phyloP scores from a whole-genome alignment of 441 rosid genomes.

The Melastoma candidum region DNA sequence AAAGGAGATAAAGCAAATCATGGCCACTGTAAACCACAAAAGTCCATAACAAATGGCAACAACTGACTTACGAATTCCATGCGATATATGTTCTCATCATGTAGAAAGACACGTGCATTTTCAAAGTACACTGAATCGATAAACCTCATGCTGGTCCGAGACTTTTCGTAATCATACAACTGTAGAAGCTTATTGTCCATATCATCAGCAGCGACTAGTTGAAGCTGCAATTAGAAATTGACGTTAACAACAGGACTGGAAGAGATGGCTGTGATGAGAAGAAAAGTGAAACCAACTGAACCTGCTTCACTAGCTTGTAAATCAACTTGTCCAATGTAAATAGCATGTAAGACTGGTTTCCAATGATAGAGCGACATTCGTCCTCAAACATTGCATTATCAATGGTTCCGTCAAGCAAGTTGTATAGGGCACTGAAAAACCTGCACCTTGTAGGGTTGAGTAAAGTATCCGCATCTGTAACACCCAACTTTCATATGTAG shows the following conservation, averaged over 20 bases:
- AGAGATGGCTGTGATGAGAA: constrained; percentile 3
- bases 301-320: constrained; percentile 93
- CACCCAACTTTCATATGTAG: neutral
- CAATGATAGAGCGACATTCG: constrained; percentile 90
- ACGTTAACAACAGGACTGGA: neutral
- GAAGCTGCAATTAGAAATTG: constrained; percentile 46
- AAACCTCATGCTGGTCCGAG: constrained; percentile 63
- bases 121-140: constrained; percentile 67
- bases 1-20: too few relatives aligned
- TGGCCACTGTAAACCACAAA: too few relatives aligned
- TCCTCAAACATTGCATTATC: constrained; percentile 95
- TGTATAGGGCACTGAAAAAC: constrained; percentile 91
- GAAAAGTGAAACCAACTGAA: constrained; percentile 17
- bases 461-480: neutral
- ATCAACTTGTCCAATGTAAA: constrained; percentile 95
- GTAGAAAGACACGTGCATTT: constrained; percentile 82
- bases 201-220: constrained; percentile 72
- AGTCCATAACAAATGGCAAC: neutral
- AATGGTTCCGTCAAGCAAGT: constrained; percentile 89
- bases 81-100: constrained; percentile 85
- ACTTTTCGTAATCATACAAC: constrained; percentile 58
- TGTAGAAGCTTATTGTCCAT: constrained; percentile 86
- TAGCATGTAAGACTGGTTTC: constrained; percentile 89
- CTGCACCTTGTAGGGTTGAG: constrained; percentile 30
- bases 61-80: constrained; percentile 70